Base-by-base conservation (phyloP, 2,329 filamentous ascomycete species). In the Arthroderma uncinatum region DNA sequence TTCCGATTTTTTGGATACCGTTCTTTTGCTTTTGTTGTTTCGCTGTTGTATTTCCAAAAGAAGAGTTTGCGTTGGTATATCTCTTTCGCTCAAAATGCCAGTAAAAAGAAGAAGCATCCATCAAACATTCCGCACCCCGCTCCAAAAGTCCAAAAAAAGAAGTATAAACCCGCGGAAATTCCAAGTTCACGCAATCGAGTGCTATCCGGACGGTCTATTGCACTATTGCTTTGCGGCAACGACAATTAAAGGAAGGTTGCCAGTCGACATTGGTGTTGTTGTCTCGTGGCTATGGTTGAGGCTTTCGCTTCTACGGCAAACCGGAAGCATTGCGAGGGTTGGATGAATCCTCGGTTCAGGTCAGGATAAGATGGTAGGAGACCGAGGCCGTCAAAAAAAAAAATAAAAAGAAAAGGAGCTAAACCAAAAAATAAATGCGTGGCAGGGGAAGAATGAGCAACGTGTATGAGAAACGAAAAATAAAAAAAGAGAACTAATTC, bases 1-100 rank as follows among this genome's bases (percentile, higher is more conserved):
- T 55, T 55, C 34, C 40, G 55, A 57, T 59, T 37, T 57, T 42
- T 57, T 44, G 42, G 42, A 50, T 57, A 16, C 55, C 55, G 37
- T 52, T 57, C 53, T 50, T 40, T 54, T 44, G 4, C 53, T 54
- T 56, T 56, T 10, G 21, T 57, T 54, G 23, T 53, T 44, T 40
- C 56, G 33, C 55, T 58, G 48, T 28, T 39, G 40, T 37, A 47
- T 42, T 47, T 33, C 56, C 52, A 54, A 39, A 54, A 57, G 39
- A 36, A 55, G 30, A 54, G 40, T 40, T 30, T 53, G 23, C 16
- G 10, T 47, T 47, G 30, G 53, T 54, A 34, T 44, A 34, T 48
- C 28, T 58, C 54, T 54, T 47, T 21, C 42, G 53, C 53, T 58
- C 34, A 54, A 50, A 53, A 53, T 53, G 50, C 50, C 30, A 39